Evolutionary conservation across 139 green algal species (phyloP).

Genomic region (Chlorella sp.): DNA sequence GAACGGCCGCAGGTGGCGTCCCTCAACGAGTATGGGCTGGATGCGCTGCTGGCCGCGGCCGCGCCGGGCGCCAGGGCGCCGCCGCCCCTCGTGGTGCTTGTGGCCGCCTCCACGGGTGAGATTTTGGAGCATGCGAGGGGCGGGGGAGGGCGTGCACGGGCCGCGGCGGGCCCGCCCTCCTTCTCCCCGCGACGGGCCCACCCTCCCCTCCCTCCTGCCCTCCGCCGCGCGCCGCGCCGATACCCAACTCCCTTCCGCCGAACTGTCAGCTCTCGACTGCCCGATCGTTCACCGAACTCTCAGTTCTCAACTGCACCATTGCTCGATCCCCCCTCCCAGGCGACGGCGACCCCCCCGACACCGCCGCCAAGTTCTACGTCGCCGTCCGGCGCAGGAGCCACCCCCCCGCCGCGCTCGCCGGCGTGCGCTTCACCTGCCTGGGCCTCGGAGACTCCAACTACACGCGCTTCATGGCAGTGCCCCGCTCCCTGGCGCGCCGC

Average conservation of each 20-base stretch:
- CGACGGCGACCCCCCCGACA: constrained; percentile 96
- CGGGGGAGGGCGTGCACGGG: too few relatives aligned
- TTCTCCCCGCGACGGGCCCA: too few relatives aligned
- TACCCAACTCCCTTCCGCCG: too few relatives aligned
- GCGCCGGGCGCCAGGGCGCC: too few relatives aligned
- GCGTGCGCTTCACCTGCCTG: constrained; percentile 83
- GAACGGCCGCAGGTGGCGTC: constrained; percentile 52
- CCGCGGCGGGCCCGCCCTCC: too few relatives aligned
- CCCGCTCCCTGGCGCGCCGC: constrained; percentile 62
- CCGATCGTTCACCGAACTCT: too few relatives aligned
- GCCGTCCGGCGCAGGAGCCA: constrained; percentile 54
- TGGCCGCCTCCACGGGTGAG: constrained; percentile 74
- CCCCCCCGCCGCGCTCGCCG: constrained; percentile 3
- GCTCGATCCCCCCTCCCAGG: too few relatives aligned
- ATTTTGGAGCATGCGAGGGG: too few relatives aligned
- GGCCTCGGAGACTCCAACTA: constrained; percentile 98
- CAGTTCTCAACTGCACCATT: too few relatives aligned
- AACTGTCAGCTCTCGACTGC: too few relatives aligned
- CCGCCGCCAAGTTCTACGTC: constrained; percentile 74
- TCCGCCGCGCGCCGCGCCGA: too few relatives aligned
- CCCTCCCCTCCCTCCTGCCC: too few relatives aligned
- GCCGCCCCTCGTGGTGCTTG: constrained; percentile 55
- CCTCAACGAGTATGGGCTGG: constrained; percentile 80
- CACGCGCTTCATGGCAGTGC: constrained; percentile 89
- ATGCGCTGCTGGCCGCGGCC: constrained; percentile 46